A percentile compares a stretch with the other conserved stretches of the same genome.
Conservation (phyloP, 2,329 filamentous ascomycete species). For the Falciphora oryzae region DNA sequence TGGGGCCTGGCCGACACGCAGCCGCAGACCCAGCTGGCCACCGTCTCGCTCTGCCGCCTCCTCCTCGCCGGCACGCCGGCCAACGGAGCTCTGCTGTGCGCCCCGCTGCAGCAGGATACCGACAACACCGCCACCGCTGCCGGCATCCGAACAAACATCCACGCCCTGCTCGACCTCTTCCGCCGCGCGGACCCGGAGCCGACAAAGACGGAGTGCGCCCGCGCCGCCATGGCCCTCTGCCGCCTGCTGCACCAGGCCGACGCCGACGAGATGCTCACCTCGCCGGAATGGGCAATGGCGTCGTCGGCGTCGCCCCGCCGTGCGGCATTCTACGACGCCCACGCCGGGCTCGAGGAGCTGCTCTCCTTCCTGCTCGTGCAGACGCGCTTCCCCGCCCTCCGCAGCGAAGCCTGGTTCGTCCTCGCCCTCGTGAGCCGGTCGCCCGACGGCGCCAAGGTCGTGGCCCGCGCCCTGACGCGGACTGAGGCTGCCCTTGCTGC, state of each 20-base stretch:
- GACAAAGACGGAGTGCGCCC: constrained; percentile 54
- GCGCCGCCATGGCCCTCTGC: constrained; percentile 46
- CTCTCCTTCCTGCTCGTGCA: constrained; percentile 51
- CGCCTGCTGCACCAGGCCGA: constrained; percentile 41
- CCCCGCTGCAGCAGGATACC: constrained; percentile 22
- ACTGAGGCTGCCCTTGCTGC: constrained; percentile 19
- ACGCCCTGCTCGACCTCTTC: constrained; percentile 34
- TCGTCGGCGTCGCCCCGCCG: constrained; percentile 15
- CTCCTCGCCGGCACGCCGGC: constrained; percentile 46
- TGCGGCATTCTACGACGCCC: constrained; percentile 38
- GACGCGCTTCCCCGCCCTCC: constrained; percentile 51
- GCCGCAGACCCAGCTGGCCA: constrained; percentile 54
- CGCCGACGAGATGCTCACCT: constrained; percentile 16
- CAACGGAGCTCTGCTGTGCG: constrained; percentile 47
- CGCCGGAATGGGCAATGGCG: background rate
- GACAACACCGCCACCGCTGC: constrained; percentile 18
- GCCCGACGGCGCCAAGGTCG: constrained; percentile 40
- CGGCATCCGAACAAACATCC: constrained; percentile 23
- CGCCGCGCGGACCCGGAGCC: constrained; percentile 43
- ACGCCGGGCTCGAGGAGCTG: constrained; percentile 33
- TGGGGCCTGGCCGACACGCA: constrained; percentile 43
- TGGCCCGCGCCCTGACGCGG: constrained; percentile 36
- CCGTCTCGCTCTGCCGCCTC: constrained; percentile 51
- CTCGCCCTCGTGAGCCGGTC: constrained; percentile 54
- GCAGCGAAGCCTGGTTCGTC: constrained; percentile 57